A percentile compares a stretch with the other conserved stretches of the same genome.
These are phyloP conservation scores for Nicotiana tabacum DNA, from an alignment of 257 asterid genomes.

Conservation along the genomic window DNA sequence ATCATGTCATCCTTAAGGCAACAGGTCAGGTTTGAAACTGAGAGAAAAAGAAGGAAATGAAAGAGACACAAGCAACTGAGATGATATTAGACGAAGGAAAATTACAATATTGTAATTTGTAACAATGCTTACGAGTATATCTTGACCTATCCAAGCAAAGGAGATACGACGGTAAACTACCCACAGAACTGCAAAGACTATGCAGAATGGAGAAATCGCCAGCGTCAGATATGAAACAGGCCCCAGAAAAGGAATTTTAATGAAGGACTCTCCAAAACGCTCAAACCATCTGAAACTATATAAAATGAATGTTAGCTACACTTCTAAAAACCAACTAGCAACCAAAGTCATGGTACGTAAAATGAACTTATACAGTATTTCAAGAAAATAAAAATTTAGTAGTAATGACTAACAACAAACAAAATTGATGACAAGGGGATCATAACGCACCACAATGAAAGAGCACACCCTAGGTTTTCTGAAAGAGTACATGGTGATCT, in stretches of 20 bases:
- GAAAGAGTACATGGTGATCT: neutral
- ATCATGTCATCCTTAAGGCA: neutral
- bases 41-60: neutral
- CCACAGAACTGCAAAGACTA: conserved; percentile 84
- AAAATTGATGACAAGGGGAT: neutral
- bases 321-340: conserved; percentile 15
- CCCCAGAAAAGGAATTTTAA: conserved; percentile 80
- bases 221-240: conserved; percentile 80
- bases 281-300: conserved; percentile 93
- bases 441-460: neutral
- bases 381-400: neutral
- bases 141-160: conserved; percentile 99
- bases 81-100: neutral
- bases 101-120: neutral
- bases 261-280: conserved; percentile 55
- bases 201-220: conserved; percentile 87
- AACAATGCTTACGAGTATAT: conserved; percentile 70
- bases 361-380: neutral
- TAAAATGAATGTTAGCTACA: conserved; percentile 23
- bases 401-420: neutral
- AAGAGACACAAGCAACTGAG: neutral
- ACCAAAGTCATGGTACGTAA: neutral
- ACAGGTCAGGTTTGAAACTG: conserved; percentile 1
- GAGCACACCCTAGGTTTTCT: neutral
- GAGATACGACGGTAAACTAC: conserved; percentile 70